Percentiles rank a stretch among this genome's conserved stretches.
These are phyloP conservation scores for Knufia petricola DNA, from an alignment of 2,329 filamentous ascomycete species.

Conservation along the genomic window DNA sequence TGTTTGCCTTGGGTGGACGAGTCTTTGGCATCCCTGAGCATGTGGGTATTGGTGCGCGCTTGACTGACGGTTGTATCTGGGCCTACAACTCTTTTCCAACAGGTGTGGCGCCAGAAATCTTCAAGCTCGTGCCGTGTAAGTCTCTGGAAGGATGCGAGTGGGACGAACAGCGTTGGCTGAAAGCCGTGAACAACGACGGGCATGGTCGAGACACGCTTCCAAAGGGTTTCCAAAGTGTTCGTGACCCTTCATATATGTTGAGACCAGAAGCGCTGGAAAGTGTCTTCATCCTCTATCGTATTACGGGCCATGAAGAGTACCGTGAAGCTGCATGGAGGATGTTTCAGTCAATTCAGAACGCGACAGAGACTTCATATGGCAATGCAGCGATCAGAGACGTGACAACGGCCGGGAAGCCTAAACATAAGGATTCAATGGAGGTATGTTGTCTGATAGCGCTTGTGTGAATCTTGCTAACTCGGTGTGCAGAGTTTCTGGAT, in stretches of 20 bases:
- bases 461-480: background rate
- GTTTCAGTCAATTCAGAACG: constrained; percentile 38
- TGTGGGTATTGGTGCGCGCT: constrained; percentile 39
- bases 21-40: constrained; percentile 43
- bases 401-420: constrained; percentile 7
- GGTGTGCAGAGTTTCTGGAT: constrained; percentile 34
- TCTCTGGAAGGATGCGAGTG: constrained; percentile 42
- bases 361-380: constrained; percentile 34
- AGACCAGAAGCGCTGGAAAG: constrained; percentile 53
- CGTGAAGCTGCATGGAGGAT: constrained; percentile 41
- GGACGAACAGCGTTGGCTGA: constrained; percentile 38
- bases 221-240: constrained; percentile 16
- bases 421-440: constrained; percentile 10
- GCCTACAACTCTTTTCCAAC: constrained; percentile 41
- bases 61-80: constrained; percentile 50
- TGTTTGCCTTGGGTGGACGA: constrained; percentile 45
- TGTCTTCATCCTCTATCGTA: constrained; percentile 51
- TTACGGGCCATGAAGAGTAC: constrained; percentile 44
- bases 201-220: constrained; percentile 16
- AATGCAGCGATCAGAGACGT: constrained; percentile 28
- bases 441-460: background rate
- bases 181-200: constrained; percentile 37
- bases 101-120: constrained; percentile 47
- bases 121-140: constrained; percentile 35
- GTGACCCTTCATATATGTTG: constrained; percentile 37